Conservation (phyloP, 805 yeast genomes). For the Yarrowia yakushimensis region DNA sequence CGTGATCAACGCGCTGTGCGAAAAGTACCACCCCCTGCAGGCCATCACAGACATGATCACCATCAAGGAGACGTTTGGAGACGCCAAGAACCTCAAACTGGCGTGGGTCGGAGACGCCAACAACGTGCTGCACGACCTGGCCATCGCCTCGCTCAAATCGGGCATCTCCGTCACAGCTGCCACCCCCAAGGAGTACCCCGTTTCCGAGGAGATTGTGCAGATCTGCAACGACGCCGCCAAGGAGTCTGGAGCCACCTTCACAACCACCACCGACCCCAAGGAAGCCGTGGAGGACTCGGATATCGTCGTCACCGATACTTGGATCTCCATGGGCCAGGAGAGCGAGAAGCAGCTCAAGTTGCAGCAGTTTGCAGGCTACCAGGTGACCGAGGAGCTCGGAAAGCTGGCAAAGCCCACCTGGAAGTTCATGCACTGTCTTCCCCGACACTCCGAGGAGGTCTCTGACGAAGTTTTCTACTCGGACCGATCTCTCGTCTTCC, state of each 20-base stretch:
- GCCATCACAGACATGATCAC: constrained; percentile 90
- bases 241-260: constrained; percentile 51
- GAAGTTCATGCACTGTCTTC: constrained; percentile 97
- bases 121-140: constrained; percentile 90
- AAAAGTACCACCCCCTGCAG: constrained; percentile 89
- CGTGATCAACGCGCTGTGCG: constrained; percentile 90
- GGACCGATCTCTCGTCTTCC: constrained; percentile 78
- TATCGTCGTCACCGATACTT: constrained; percentile 90
- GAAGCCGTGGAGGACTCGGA: constrained; percentile 71
- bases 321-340: constrained; percentile 98
- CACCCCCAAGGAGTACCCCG: constrained; percentile 72
- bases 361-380: constrained; percentile 81
- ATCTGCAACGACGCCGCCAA: constrained; percentile 53
- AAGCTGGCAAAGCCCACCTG: constrained; percentile 54
- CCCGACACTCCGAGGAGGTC: constrained; percentile 93
- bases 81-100: constrained; percentile 54
- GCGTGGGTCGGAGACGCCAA: constrained; percentile 98
- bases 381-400: constrained; percentile 67
- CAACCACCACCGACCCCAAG: constrained; percentile 67
- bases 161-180: constrained; percentile 83
- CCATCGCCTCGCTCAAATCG: constrained; percentile 77
- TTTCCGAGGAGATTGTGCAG: constrained; percentile 52
- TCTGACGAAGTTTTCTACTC: constrained; percentile 88
- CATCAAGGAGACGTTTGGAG: constrained; percentile 70
- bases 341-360: constrained; percentile 66